Base-by-base conservation (phyloP, 768 basidiomycete species). In the Pisolithus microcarpus region DNA sequence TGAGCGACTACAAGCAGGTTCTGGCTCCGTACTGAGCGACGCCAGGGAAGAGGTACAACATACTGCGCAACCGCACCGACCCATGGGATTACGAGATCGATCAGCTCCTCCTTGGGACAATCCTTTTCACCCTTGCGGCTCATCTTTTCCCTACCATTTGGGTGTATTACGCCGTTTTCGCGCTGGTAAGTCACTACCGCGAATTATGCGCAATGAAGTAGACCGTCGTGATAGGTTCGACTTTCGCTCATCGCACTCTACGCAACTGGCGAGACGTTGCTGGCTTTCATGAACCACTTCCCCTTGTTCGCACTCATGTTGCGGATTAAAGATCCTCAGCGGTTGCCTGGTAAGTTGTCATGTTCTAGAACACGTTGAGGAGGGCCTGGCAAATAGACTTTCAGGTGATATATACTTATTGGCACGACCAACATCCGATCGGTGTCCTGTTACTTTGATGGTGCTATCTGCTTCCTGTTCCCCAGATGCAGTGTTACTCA, bases 21-120 rank as follows among this genome's bases (percentile, higher is more conserved):
- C 48, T 10, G 48, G 34, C 40, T 5, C 26, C 24, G 45, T 18
- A 3, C 40, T 49, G 38, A 55, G 51, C 13, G 19, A 18, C 31
- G n/a, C 38, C 55, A 94, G 93, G 95, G 0, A 97, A 90, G 68
- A 78, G 92, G 43, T 85, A 81, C 61, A 98, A 98, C 62, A 80
- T 84, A 8, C 72, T 99, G 6, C 81, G 94, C 30, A 79, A 86
- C 48, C 81, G 94, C n/a, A 85, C 83, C 4, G 96, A 98, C 61
- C 79, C 85, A 0, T 92, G 89, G 81, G 79, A 85, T 50, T 98
- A 96, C 59, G 89, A 92, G 48, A 75, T 93, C 24, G 95, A 98
- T 65, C 92, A 97, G 62, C 78, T 98, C 2, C 73, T 98, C n/a
- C 85, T 97, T 34, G 95, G 95, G 5, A 94, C 96, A 0, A 83